Base-by-base conservation (phyloP, 352 stramenopile species). In the Pythium scleroteichum region DNA sequence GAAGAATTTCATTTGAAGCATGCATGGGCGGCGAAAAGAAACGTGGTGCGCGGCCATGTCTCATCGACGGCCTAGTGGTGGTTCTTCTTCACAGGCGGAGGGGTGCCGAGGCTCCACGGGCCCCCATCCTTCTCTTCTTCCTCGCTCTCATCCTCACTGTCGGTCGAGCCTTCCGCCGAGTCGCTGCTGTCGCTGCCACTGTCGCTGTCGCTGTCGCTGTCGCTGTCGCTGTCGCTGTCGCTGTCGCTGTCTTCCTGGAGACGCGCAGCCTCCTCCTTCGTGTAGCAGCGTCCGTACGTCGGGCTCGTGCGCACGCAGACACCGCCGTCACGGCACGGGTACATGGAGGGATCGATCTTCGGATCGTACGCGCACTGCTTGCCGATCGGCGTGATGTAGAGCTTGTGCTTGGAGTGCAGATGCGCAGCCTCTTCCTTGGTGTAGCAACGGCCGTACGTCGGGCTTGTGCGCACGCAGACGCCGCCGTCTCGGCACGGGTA, bases 341-440 rank as follows among this genome's bases (percentile, higher is more conserved):
- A 87, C 64, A 85, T 53, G 22, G 68, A 70, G 13, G 79, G 73
- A 44, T 87, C 76, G 39, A 82, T 69, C 44, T 66, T 76, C 55
- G 51, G 74, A 65, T 87, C 76, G 68, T 82, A 89, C 26, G 75
- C 73, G 66, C 79, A 87, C 54, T 83, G 79, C 17, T 78, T 27
- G 59, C 79, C 79, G 40, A 85, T 62, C 16, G 72, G 66, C 46
- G 71, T 82, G 53, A 88, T 68, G 68, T 81, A 82, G 52, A 88
- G 72, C 64, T 85, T 85, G 58, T 71, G 40, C 27, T 63, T 56
- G 13, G n/a, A n/a, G 0, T 44, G 48, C 19, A 50, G 41, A 10
- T 57, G 32, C n/a, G 47, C 47, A 0, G 62, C 53, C 29, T 63
- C 48, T 39, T 54, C 53, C 35, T 76, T 51, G 22, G 75, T 52